Conservation (phyloP, 805 yeast genomes). For the Hanseniaspora valbyensis region DNA sequence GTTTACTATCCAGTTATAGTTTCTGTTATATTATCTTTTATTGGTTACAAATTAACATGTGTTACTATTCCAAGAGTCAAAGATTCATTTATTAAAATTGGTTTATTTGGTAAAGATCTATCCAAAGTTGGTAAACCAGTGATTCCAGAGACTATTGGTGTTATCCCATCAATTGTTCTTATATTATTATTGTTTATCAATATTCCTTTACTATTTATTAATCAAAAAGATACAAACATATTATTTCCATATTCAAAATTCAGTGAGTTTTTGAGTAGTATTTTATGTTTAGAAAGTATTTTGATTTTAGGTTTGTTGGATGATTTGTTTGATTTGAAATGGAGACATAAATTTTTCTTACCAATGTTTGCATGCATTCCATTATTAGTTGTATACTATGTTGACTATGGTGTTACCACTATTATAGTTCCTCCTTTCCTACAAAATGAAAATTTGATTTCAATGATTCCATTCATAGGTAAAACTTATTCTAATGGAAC, state of each 20-base stretch:
- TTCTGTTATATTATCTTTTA: constrained; percentile 2
- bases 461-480: constrained; percentile 14
- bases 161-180: constrained; percentile 71
- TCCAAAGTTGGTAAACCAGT: constrained; percentile 64
- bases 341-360: constrained; percentile 93
- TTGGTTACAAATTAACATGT: constrained; percentile 54
- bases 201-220: constrained; percentile 79
- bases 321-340: constrained; percentile 87
- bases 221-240: constrained; percentile 24
- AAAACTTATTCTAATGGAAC: constrained; percentile 7
- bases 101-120: constrained; percentile 76
- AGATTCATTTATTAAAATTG: constrained; percentile 57
- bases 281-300: constrained; percentile 73
- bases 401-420: constrained; percentile 85
- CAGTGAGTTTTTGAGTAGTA: constrained; percentile 75
- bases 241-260: constrained; percentile 69
- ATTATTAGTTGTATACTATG: constrained; percentile 76
- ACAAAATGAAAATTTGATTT: constrained; percentile 28
- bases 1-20: constrained; percentile 13
- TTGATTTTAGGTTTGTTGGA: constrained; percentile 81
- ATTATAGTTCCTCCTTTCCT: constrained; percentile 70
- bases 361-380: constrained; percentile 95
- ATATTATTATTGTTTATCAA: constrained; percentile 69
- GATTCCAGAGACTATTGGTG: constrained; percentile 89
- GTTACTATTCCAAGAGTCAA: constrained; percentile 59